Evolutionary conservation across 805 yeast genomes (phyloP), one percentile per base, ranked within the genome.

Genomic region (Kodamaea hsintzibuensis): DNA sequence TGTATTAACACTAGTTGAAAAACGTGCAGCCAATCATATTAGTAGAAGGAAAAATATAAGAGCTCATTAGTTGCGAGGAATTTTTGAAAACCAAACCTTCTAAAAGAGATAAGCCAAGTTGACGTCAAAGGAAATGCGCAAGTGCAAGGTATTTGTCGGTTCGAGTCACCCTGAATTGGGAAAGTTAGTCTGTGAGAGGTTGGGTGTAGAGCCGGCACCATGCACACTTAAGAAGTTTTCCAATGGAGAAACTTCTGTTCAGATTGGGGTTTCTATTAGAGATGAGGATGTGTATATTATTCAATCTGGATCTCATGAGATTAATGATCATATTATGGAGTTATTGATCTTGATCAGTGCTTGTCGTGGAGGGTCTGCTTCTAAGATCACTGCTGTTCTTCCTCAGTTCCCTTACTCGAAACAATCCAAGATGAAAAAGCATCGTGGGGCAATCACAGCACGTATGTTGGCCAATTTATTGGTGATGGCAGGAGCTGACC

Each of bases 401-500:
- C 99, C 99, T 1, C 96, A 91, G 72, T 96, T 93, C 70, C 99
- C 99, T 35, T 95, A 95, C 76, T 90, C 98, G 27, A 88, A 93
- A 71, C 99, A 95, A 73, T 85, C 93, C 61, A 95, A 96, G 76
- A 95, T 95, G 99, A 95, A 95, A 77, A 95, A 91, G 71, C 98
- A 95, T 69, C 81, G 99, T 73, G 99, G 99, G 52, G 98, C 99
- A 42, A 95, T 95, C 65, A 93, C 99, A 3, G 99, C 99, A 13
- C 83, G 98, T 68, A 89, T 95, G 98, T 81, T 95, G 67, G 98
- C 99, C 56, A 95, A 95, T 63, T 76, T 95, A 66, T 77, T 95
- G 58, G 85, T 91, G 54, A 96, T 95, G 96, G 98, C 99, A 2
- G 99, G 99, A 62, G 99, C 98, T 22, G 98, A 95, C 72, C 99